phyloP scores from a whole-genome alignment of 2,329 filamentous ascomycete species.

The Rachicladosporium sp. region DNA sequence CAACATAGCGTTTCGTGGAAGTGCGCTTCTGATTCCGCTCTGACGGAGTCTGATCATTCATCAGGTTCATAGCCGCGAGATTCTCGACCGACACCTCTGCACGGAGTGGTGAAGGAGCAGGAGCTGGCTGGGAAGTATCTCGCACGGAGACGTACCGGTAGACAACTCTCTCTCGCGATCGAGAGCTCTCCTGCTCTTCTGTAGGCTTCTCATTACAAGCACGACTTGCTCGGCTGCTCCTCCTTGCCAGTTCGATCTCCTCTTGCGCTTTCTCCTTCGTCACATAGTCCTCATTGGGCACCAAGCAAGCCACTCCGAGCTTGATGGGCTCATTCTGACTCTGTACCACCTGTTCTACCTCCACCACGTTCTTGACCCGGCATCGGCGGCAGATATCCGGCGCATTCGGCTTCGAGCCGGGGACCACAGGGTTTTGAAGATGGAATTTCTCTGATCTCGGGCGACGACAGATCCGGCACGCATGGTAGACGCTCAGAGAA shows the following conservation, averaged over 20 bases:
- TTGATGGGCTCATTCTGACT: slow-evolving; percentile 14
- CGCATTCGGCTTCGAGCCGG: slow-evolving; percentile 19
- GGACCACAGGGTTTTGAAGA: slow-evolving; percentile 20
- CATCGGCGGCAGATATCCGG: slow-evolving; percentile 24
- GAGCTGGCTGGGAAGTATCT: background rate
- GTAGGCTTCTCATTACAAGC: background rate
- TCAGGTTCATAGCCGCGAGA: slow-evolving; percentile 5
- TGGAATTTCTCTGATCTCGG: slow-evolving; percentile 23
- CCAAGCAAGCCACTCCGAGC: slow-evolving; percentile 15
- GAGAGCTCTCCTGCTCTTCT: background rate
- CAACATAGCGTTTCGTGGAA: no score
- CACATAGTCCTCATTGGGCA: slow-evolving; percentile 13
- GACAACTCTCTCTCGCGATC: slow-evolving; percentile 2
- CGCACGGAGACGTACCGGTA: slow-evolving; percentile 6
- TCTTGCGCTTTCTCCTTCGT: slow-evolving; percentile 8
- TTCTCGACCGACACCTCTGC: slow-evolving; percentile 5
- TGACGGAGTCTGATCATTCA: slow-evolving; percentile 4
- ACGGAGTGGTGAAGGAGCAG: background rate
- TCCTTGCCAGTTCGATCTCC: background rate
- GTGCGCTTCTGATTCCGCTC: no score
- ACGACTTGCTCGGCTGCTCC: no score
- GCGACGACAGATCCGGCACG: slow-evolving; percentile 22
- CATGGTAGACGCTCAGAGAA: slow-evolving; percentile 19
- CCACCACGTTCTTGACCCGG: slow-evolving; percentile 13
- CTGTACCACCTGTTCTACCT: slow-evolving; percentile 4